Percentiles rank a stretch among this genome's conserved stretches.
phyloP scores from a whole-genome alignment of 768 basidiomycete species.

The Suillus subaureus region DNA sequence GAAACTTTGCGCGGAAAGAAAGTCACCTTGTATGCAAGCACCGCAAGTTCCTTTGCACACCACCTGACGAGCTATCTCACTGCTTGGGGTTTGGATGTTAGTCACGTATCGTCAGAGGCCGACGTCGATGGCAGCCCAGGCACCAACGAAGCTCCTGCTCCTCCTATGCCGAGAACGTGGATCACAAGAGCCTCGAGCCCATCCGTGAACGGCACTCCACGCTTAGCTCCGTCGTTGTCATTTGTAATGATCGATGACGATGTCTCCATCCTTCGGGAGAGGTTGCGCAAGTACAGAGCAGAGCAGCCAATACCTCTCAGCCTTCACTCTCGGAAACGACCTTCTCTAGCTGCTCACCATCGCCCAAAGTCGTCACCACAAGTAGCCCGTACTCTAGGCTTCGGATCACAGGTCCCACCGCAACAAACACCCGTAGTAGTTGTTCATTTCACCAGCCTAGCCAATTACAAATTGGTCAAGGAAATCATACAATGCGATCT shows the following conservation, averaged over 20 bases:
- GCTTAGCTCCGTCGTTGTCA: constrained; percentile 38
- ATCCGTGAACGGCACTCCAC: constrained; percentile 23
- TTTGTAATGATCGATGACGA: constrained; percentile 96
- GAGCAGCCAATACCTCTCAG: constrained; percentile 47
- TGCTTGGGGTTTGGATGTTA: constrained; percentile 94
- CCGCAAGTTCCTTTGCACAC: constrained; percentile 87
- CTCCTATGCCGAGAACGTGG: constrained; percentile 7
- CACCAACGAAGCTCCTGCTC: constrained; percentile 18
- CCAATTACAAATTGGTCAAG: constrained; percentile 86
- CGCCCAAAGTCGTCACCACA: constrained; percentile 83
- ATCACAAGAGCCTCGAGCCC: constrained; percentile 22
- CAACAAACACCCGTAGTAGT: constrained; percentile 46
- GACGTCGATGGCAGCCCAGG: constrained; percentile 43
- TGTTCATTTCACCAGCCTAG: constrained; percentile 89
- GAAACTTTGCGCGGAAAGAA: constrained; percentile 83
- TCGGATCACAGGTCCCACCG: constrained; percentile 29
- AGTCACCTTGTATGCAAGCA: constrained; percentile 81
- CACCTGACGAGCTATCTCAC: constrained; percentile 93
- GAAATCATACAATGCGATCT: constrained; percentile 72
- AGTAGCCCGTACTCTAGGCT: constrained; percentile 58
- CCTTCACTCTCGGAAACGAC: constrained; percentile 59
- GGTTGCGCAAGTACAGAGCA: constrained; percentile 66
- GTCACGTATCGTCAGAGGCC: constrained; percentile 68
- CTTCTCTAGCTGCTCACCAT: constrained; percentile 66
- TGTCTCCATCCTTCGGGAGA: constrained; percentile 73